Percentiles rank a stretch among this genome's conserved stretches.
phyloP scores from a whole-genome alignment of 148 eudicot species.

The Chenopodium suecicum region DNA sequence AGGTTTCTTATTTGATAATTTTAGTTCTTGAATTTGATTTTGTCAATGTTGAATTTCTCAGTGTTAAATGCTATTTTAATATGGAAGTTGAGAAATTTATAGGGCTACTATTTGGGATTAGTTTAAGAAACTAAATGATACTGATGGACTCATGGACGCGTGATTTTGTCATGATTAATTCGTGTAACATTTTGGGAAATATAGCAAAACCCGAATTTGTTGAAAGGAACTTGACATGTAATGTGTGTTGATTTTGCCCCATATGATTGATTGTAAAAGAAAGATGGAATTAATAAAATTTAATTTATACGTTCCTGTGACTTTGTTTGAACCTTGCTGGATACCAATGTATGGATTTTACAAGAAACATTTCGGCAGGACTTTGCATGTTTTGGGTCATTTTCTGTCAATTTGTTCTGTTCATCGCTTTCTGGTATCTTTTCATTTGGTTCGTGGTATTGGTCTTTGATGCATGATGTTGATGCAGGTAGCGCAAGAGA shows the following conservation, averaged over 20 bases:
- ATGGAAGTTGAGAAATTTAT: no score
- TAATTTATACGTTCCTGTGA: background rate
- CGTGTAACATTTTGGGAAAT: no score
- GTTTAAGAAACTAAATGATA: no score
- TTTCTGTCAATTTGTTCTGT: background rate
- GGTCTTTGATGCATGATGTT: slow-evolving; percentile 14
- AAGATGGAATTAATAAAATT: background rate
- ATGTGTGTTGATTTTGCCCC: background rate
- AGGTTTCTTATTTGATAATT: background rate
- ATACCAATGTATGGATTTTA: background rate
- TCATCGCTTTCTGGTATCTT: background rate
- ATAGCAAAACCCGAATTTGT: no score
- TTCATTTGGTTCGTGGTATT: background rate
- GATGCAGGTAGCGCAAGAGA: slow-evolving; percentile 76
- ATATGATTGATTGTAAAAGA: background rate
- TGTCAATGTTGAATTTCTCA: no score
- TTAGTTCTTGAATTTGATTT: no score
- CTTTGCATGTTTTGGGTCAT: background rate
- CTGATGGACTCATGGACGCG: no score
- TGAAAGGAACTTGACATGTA: background rate
- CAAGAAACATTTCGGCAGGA: background rate
- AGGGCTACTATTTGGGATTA: no score
- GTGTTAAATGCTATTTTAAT: no score
- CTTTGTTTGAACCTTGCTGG: background rate
- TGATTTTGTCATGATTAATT: no score